Percentiles rank a stretch among this genome's conserved stretches.
Evolutionary conservation across 2,329 filamentous ascomycete genomes (phyloP).

Genomic region (Lasiodiplodia hormozganensis): DNA sequence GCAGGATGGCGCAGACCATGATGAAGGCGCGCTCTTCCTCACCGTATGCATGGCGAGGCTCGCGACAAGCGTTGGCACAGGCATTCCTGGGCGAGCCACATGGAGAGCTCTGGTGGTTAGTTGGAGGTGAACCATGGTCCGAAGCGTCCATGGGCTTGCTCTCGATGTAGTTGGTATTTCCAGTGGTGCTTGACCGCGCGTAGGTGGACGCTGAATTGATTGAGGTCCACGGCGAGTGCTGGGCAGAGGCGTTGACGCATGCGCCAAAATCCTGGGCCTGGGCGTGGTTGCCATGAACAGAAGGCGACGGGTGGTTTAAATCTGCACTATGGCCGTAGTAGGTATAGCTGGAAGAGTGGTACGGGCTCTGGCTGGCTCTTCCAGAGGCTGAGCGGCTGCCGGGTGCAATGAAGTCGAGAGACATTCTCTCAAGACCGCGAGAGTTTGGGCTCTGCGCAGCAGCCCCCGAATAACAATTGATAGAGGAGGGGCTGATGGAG

Average conservation of each 20-base stretch:
- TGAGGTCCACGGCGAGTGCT: slow-evolving; percentile 20
- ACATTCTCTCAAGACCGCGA: slow-evolving; percentile 25
- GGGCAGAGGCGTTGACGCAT: background rate
- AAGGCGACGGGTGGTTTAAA: background rate
- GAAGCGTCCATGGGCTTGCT: background rate
- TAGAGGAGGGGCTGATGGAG: background rate
- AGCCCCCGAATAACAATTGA: background rate
- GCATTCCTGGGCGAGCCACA: background rate
- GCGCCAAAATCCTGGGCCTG: slow-evolving; percentile 1
- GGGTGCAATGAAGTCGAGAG: slow-evolving; percentile 26
- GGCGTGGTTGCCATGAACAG: background rate
- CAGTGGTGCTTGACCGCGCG: slow-evolving; percentile 16
- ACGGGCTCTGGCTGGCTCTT: background rate
- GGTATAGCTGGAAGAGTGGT: slow-evolving; percentile 3
- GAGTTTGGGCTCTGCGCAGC: slow-evolving; percentile 2
- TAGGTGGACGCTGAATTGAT: background rate
- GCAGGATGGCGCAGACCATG: slow-evolving; percentile 27
- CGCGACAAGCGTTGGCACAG: slow-evolving; percentile 13
- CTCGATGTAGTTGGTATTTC: slow-evolving; percentile 7
- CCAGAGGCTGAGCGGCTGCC: slow-evolving; percentile 8
- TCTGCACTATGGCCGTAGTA: slow-evolving; percentile 11
- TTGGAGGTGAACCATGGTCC: background rate
- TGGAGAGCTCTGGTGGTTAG: background rate
- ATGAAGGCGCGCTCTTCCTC: slow-evolving; percentile 28
- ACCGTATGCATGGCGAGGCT: slow-evolving; percentile 22